Conservation (phyloP, 805 yeast species). For the Cyberlindnera nakhonratchasimensis region DNA sequence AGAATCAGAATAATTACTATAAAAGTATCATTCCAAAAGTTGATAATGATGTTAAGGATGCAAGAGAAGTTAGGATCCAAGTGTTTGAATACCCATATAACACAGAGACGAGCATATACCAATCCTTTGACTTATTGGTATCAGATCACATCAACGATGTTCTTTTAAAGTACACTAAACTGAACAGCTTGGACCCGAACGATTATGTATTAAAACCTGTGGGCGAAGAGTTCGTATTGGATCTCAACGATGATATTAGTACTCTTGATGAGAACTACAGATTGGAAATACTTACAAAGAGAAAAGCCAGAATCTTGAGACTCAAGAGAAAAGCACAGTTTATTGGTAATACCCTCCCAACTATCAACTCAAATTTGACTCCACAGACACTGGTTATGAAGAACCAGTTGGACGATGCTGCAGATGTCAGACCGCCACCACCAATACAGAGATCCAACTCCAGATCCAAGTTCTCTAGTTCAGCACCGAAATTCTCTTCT, state of each 20-base stretch:
- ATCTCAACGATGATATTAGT: conserved; percentile 38
- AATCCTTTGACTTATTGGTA: conserved; percentile 30
- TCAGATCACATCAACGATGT: conserved; percentile 37
- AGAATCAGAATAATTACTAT: conserved; percentile 33
- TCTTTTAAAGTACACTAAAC: conserved; percentile 32
- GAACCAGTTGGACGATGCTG: conserved; percentile 2
- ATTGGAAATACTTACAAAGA: conserved; percentile 42
- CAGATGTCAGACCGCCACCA: neutral
- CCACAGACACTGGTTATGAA: conserved; percentile 28
- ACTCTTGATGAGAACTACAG: conserved; percentile 39
- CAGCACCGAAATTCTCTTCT: conserved; percentile 17
- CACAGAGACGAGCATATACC: conserved; percentile 26
- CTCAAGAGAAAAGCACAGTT: conserved; percentile 29
- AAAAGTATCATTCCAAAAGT: conserved; percentile 33
- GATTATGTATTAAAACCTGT: conserved; percentile 35
- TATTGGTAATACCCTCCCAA: conserved; percentile 27
- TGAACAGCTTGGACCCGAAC: conserved; percentile 34
- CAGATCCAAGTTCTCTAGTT: conserved; percentile 3
- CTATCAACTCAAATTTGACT: conserved; percentile 26
- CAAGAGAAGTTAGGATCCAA: conserved; percentile 29
- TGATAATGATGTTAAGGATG: conserved; percentile 24
- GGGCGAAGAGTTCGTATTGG: conserved; percentile 30
- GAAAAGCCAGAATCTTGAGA: conserved; percentile 36
- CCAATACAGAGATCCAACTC: conserved; percentile 3
- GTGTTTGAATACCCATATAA: conserved; percentile 35